Base-by-base conservation (phyloP, 2,329 filamentous ascomycete genomes). In the Mycogone perniciosa region DNA sequence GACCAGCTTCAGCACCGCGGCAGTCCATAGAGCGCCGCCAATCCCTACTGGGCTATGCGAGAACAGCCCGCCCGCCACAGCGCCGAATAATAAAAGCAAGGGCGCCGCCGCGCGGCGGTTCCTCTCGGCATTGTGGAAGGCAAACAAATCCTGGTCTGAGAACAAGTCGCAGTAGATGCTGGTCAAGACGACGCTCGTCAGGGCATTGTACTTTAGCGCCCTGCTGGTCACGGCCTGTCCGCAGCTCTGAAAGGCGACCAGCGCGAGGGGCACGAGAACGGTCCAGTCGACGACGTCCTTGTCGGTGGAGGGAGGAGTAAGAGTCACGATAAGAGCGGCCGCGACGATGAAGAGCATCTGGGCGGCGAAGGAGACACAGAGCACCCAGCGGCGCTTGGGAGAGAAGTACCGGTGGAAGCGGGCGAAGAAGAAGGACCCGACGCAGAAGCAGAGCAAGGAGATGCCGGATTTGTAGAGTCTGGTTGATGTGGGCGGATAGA, bases 131-230 rank as follows among this genome's bases (percentile, higher is more conserved):
- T 80, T 80, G 38, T 63, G 55, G 7, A 62, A 44, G 1, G 65
- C 64, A 34, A 80, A 75, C 4, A 81, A 59, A 27, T 74, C 65
- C 31, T 70, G 67, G 51, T 89, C 86, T 1, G 83, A 86, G 58
- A 89, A 89, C 20, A 92, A 62, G 64, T 92, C 88, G 62, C 86
- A 90, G 70, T 91, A 92, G 55, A 88, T 83, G 63, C 85, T 89
- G 1, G 88, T 92, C 53, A 93, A 68, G 3, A 91, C 88, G 11
- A 90, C 87, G 54, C 85, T 89, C 0, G 87, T 90, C 20, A 92
- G 70, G 2, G 83, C 81, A 52, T 82, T 83, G 62, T 84, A 85
- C 59, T 82, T 78, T 53, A 92, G 67, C 0, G 85, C 82, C 4
- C 87, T 72, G 59, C 84, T 88, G 0, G 81, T 80, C n/a, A 90